phyloP scores from a whole-genome alignment of 345 rosid species.

The Excoecaria agallocha region DNA sequence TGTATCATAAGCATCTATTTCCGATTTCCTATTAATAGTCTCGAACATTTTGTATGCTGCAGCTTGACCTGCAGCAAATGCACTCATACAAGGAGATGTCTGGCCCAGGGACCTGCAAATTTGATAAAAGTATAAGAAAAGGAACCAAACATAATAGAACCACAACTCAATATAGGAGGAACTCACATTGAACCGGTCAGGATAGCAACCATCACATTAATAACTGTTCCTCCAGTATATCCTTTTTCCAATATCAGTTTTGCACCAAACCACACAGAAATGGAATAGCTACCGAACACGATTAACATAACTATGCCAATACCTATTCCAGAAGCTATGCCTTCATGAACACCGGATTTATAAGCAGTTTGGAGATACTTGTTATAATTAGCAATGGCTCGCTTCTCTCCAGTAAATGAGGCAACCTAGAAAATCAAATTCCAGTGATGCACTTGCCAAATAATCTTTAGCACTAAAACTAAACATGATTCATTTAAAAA shows the following conservation, averaged over 20 bases:
- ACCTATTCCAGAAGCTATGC: constrained; percentile 57
- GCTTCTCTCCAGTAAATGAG: constrained; percentile 67
- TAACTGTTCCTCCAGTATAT: constrained; percentile 58
- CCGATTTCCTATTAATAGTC: constrained; percentile 37
- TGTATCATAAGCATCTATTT: constrained; percentile 32
- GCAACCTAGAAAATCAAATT: constrained; percentile 48
- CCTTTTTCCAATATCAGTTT: constrained; percentile 59
- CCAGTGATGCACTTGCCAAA: neutral
- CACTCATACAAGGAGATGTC: constrained; percentile 43
- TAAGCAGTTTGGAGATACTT: constrained; percentile 52
- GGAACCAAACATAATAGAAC: neutral
- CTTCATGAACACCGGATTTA: constrained; percentile 52
- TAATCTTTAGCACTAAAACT: neutral
- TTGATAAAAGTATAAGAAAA: neutral
- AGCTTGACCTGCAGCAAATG: constrained; percentile 43
- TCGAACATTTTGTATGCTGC: constrained; percentile 50
- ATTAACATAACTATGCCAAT: constrained; percentile 41
- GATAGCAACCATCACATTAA: constrained; percentile 54
- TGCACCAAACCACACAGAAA: constrained; percentile 66
- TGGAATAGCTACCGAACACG: constrained; percentile 47
- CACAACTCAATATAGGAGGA: neutral
- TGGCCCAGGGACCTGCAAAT: constrained; percentile 39
- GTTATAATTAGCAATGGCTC: constrained; percentile 48
- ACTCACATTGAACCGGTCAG: constrained; percentile 77
- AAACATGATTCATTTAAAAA: neutral